Conservation (phyloP, 1,284 basidiomycete genomes). For the Irpex sp. region DNA sequence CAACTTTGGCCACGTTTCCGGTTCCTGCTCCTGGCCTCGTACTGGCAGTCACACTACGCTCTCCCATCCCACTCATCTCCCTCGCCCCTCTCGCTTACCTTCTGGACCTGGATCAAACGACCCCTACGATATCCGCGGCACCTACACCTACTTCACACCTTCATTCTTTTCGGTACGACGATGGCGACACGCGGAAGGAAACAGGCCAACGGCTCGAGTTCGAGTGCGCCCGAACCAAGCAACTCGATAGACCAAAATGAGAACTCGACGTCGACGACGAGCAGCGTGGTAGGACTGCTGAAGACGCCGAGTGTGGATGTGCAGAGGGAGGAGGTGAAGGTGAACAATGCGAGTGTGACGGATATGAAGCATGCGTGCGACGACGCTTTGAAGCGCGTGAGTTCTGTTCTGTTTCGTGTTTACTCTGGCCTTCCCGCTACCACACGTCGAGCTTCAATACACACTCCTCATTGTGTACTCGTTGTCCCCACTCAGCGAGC, state of each 20-base stretch:
- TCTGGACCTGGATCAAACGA: not conserved
- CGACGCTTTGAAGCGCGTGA: conserved; percentile 84
- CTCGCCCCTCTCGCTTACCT: conserved; percentile 1
- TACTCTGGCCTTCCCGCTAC: not conserved
- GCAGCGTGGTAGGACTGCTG: conserved; percentile 9
- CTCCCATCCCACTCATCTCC: not conserved
- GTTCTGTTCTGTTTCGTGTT: conserved; percentile 27
- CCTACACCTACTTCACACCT: not conserved
- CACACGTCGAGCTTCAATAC: no score
- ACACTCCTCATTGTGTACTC: no score
- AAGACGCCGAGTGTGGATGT: conserved; percentile 11
- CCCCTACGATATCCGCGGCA: not conserved
- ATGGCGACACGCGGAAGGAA: conserved; percentile 14
- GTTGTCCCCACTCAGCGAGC: no score
- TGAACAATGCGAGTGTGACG: conserved; percentile 77
- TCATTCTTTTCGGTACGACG: not conserved
- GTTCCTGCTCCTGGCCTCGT: not conserved
- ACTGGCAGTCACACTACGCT: not conserved
- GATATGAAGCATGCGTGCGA: conserved; percentile 91
- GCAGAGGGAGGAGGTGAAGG: conserved; percentile 67
- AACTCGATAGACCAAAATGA: no score
- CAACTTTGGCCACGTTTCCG: conserved; percentile 8
- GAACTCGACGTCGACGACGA: conserved; percentile 9
- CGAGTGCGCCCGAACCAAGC: not conserved
- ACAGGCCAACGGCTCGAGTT: conserved; percentile 11